These are phyloP conservation scores for Plasmodium gallinaceum DNA, from an alignment of 169 alveolate species.

Conservation along the genomic window DNA sequence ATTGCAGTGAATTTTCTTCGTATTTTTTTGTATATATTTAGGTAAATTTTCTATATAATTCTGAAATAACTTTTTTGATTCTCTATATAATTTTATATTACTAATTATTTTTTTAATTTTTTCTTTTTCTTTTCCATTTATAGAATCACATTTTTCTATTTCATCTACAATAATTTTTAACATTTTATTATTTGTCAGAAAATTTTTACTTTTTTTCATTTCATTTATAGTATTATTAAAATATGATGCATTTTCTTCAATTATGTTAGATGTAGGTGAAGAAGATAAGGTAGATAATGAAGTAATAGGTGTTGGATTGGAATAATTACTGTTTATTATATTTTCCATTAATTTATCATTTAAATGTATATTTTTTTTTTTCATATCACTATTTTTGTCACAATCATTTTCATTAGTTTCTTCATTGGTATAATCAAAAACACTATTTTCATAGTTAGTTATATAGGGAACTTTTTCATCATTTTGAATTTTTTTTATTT, in stretches of 20 bases:
- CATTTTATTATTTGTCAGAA: conserved; percentile 66
- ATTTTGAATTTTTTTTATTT: background rate
- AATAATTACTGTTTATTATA: background rate
- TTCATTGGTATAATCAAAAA: background rate
- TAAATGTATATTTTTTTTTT: background rate
- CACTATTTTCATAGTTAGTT: background rate
- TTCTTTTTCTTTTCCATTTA: conserved; percentile 46
- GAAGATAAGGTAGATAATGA: conserved; percentile 4
- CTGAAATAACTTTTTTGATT: conserved; percentile 63
- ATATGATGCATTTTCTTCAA: background rate
- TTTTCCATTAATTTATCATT: background rate
- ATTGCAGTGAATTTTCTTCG: conserved; percentile 74
- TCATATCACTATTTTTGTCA: background rate
- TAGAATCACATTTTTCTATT: conserved; percentile 38
- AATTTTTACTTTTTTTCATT: conserved; percentile 46
- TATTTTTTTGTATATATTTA: conserved; percentile 69
- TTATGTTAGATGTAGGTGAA: background rate
- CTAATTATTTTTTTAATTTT: conserved; percentile 67
- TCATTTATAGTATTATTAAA: conserved; percentile 58
- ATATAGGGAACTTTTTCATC: background rate
- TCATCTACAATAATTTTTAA: conserved; percentile 63
- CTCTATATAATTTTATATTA: conserved; percentile 73
- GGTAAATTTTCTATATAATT: conserved; percentile 77
- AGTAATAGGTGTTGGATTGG: background rate
- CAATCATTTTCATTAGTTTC: background rate